A percentile compares a stretch with the other conserved stretches of the same genome.
These are phyloP conservation scores for Russula sp. DNA, from an alignment of 768 basidiomycete species.

Conservation along the genomic window DNA sequence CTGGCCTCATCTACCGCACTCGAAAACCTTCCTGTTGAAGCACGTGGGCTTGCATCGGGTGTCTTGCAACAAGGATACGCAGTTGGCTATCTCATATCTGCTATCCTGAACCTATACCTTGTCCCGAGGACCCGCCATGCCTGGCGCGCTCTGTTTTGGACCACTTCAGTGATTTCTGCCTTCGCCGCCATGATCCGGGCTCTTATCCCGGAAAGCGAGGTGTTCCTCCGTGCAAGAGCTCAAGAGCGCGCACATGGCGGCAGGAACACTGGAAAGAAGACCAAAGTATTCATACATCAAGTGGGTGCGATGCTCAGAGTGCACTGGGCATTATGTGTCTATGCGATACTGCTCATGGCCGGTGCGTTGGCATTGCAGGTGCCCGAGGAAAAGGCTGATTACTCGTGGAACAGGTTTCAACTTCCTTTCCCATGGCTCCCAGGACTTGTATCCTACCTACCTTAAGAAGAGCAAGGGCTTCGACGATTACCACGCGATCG, in stretches of 20 bases:
- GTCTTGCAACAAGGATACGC: slow-evolving; percentile 88
- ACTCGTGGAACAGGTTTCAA: slow-evolving; percentile 36
- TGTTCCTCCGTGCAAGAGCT: slow-evolving; percentile 62
- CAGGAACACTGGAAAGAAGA: slow-evolving; percentile 42
- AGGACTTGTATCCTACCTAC: slow-evolving; percentile 40
- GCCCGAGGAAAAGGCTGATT: slow-evolving; percentile 1
- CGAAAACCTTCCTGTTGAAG: slow-evolving; percentile 83
- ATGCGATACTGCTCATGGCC: slow-evolving; percentile 78
- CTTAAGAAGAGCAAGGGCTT: slow-evolving; percentile 34
- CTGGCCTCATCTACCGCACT: slow-evolving; percentile 74
- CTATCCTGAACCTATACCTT: slow-evolving; percentile 70
- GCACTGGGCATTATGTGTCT: slow-evolving; percentile 82
- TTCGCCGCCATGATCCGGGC: slow-evolving; percentile 64
- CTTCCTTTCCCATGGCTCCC: slow-evolving; percentile 48
- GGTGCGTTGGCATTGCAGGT: slow-evolving; percentile 27
- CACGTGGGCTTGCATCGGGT: slow-evolving; percentile 80
- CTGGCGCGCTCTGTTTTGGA: slow-evolving; percentile 84
- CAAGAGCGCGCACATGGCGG: slow-evolving; percentile 41
- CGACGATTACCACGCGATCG: slow-evolving; percentile 30
- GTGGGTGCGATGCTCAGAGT: slow-evolving; percentile 67
- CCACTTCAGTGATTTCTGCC: slow-evolving; percentile 59
- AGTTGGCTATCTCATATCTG: slow-evolving; percentile 77
- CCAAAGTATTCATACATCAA: slow-evolving; percentile 66
- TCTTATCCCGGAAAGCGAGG: slow-evolving; percentile 69
- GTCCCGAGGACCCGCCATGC: slow-evolving; percentile 33